These are phyloP conservation scores for Globisporangium viniferum DNA, from an alignment of 352 stramenopile species.

Conservation along the genomic window DNA sequence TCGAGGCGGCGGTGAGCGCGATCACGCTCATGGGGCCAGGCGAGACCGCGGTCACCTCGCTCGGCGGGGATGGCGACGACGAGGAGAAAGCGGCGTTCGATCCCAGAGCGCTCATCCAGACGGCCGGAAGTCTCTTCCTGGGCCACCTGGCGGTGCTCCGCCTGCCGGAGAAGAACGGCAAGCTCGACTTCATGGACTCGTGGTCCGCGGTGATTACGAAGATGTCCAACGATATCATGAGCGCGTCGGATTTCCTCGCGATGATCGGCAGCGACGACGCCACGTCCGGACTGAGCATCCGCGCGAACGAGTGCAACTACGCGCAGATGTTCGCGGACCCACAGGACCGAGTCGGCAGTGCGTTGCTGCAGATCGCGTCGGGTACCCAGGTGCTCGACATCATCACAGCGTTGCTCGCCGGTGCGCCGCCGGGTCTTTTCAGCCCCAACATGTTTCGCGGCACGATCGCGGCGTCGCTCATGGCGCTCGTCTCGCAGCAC, in stretches of 20 bases:
- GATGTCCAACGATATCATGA: slow-evolving; percentile 62
- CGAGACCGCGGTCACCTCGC: slow-evolving; percentile 41
- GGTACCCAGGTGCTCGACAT: slow-evolving; percentile 69
- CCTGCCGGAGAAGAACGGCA: slow-evolving; percentile 49
- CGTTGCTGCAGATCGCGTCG: slow-evolving; percentile 45
- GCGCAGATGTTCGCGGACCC: slow-evolving; percentile 56
- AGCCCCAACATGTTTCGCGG: slow-evolving; percentile 70
- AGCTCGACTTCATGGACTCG: slow-evolving; percentile 71
- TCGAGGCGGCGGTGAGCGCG: slow-evolving; percentile 42
- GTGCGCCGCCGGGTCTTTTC: slow-evolving; percentile 48
- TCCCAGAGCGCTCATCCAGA: slow-evolving; percentile 38
- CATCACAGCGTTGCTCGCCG: slow-evolving; percentile 50
- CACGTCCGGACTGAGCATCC: slow-evolving; percentile 41
- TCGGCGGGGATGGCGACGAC: slow-evolving; percentile 26
- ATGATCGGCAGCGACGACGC: slow-evolving; percentile 45
- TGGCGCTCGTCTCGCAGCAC: slow-evolving; percentile 33
- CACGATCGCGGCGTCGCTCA: slow-evolving; percentile 44
- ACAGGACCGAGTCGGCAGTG: slow-evolving; percentile 38
- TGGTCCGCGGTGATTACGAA: slow-evolving; percentile 62
- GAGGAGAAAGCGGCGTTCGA: slow-evolving; percentile 30
- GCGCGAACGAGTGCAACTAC: slow-evolving; percentile 63
- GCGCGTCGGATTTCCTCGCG: slow-evolving; percentile 48
- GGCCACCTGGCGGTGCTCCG: slow-evolving; percentile 47
- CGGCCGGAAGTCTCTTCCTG: slow-evolving; percentile 53
- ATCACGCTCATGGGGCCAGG: slow-evolving; percentile 64